Base-by-base conservation (phyloP, 495 filamentous ascomycete genomes). In the Astrocystis sublimbata region DNA sequence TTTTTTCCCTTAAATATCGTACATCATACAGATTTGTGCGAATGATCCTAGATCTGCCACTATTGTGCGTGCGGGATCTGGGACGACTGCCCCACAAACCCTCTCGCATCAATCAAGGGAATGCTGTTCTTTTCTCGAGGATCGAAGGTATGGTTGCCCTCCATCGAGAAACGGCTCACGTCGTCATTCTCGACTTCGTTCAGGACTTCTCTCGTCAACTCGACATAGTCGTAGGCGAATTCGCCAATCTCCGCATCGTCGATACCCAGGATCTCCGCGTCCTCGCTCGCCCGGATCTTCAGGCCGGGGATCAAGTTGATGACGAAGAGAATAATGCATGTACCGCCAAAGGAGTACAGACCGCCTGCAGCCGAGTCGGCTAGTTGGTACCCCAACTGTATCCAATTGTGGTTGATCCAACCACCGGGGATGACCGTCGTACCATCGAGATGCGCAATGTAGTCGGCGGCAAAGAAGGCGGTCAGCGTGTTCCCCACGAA, bases 181-280 rank as follows among this genome's bases (percentile, higher is more conserved):
- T 63, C 67, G 52, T 79, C 78, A 17, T 57, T 71, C 15, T 79
- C 80, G n/a, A 85, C 81, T 10, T 86, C 79, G 65, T 85, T 86
- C 61, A 91, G 78, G 49, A 96, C 88, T 66, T 97, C 94, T 53
- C 93, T 85, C 40, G 86, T 90, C 61, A 97, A 80, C 78, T 98
- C 93, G 65, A 98, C 93, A 67, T 96, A 98, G 74, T 98, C 94
- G 73, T 98, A 98, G 40, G 94, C 94, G 76, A 97, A 98, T 79
- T 98, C 93, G 72, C 93, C 93, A 71, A 97, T 93, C 78, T 98
- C 92, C 30, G 90, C 88, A 72, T 97, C 93, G 71, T 98, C 93
- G 62, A 97, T 93, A 65, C 93, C 93, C 55, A 93, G 79, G 38
- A 96, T 87, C 76, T 98, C 93, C 33, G 92, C 88, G 61, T 96